These are phyloP conservation scores for Nakaseomyces sp. DNA, from an alignment of 1,139 yeast species.

Conservation along the genomic window DNA sequence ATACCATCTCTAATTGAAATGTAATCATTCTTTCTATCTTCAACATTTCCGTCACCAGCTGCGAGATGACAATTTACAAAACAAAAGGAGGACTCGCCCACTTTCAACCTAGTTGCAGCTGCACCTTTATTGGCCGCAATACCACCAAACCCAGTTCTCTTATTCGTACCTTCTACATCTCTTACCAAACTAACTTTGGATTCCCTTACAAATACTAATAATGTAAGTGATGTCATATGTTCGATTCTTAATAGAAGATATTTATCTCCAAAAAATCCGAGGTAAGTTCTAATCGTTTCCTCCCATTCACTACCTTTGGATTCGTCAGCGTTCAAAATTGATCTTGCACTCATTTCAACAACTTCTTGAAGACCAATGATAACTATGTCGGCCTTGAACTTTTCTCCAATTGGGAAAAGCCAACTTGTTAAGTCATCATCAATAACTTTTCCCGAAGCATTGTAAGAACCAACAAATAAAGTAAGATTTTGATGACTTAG, in stretches of 20 bases:
- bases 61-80: conserved; percentile 85
- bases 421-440: conserved; percentile 57
- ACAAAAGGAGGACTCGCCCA: conserved; percentile 67
- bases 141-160: conserved; percentile 93
- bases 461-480: conserved; percentile 78
- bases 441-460: conserved; percentile 66
- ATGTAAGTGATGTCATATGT: conserved; percentile 77
- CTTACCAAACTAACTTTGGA: conserved; percentile 46
- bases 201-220: conserved; percentile 56
- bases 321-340: conserved; percentile 61
- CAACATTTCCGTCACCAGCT: conserved; percentile 72
- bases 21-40: conserved; percentile 79
- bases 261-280: conserved; percentile 40
- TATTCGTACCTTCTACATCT: conserved; percentile 65
- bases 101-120: conserved; percentile 70
- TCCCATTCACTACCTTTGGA: conserved; percentile 62
- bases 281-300: conserved; percentile 44
- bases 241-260: conserved; percentile 72
- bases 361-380: conserved; percentile 90
- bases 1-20: conserved; percentile 46
- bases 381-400: conserved; percentile 52
- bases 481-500: conserved; percentile 52
- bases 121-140: conserved; percentile 95
- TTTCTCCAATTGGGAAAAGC: conserved; percentile 67
- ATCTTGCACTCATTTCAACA: conserved; percentile 81